Conservation (phyloP, 169 alveolate genomes). For the Plasmodium ovale region DNA sequence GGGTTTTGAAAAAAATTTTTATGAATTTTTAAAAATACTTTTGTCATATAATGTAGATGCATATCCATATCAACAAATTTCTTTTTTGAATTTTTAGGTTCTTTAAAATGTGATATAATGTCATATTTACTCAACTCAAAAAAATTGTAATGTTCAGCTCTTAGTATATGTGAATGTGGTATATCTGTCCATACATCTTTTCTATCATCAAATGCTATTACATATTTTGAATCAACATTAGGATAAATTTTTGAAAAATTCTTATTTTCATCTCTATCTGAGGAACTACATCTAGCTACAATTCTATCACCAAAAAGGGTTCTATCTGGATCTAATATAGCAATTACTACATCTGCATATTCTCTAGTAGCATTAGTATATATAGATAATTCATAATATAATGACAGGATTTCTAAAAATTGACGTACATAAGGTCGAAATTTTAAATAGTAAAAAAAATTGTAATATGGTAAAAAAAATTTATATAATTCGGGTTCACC, state of each 20-base stretch:
- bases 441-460: slow-evolving; percentile 90
- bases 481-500: slow-evolving; percentile 93
- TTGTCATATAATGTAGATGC: slow-evolving; percentile 90
- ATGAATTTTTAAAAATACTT: slow-evolving; percentile 89
- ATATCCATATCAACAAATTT: slow-evolving; percentile 88
- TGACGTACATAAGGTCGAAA: slow-evolving; percentile 92
- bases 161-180: slow-evolving; percentile 91
- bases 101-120: slow-evolving; percentile 78
- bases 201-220: slow-evolving; percentile 93
- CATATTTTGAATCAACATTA: slow-evolving; percentile 88
- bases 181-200: slow-evolving; percentile 92
- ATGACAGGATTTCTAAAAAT: slow-evolving; percentile 88
- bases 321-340: slow-evolving; percentile 93
- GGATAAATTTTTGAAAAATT: slow-evolving; percentile 87
- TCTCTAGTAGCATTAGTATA: slow-evolving; percentile 94
- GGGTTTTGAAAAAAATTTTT: slow-evolving; percentile 89
- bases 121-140: slow-evolving; percentile 86
- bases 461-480: slow-evolving; percentile 90
- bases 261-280: slow-evolving; percentile 88
- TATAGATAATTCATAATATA: slow-evolving; percentile 91
- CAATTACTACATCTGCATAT: slow-evolving; percentile 93
- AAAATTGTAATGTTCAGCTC: slow-evolving; percentile 93
- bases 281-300: slow-evolving; percentile 90
- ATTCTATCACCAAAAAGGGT: slow-evolving; percentile 91
- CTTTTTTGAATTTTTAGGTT: slow-evolving; percentile 72